Percentiles rank a stretch among this genome's conserved stretches.
Conservation (phyloP, 2,329 filamentous ascomycete species). For the Fusarium sp. region DNA sequence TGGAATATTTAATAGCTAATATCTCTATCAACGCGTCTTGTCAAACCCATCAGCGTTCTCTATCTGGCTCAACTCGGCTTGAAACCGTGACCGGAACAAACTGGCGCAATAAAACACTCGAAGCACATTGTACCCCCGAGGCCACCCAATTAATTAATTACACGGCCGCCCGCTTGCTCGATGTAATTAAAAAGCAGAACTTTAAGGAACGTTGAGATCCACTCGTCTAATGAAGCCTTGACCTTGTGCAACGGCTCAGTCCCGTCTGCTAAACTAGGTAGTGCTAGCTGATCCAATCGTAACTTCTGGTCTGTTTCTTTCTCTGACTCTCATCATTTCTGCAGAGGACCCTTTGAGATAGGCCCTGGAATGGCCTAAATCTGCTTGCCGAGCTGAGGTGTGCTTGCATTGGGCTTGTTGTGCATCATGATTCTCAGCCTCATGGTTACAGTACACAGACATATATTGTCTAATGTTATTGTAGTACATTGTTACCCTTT, state of each 20-base stretch:
- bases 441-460: conserved; percentile 24
- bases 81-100: conserved; percentile 14
- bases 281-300: conserved; percentile 39
- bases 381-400: conserved; percentile 25
- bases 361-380: conserved; percentile 25
- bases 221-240: conserved; percentile 44
- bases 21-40: too few relatives aligned
- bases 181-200: conserved; percentile 51
- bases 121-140: conserved; percentile 10
- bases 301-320: conserved; percentile 27
- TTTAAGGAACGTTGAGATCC: conserved; percentile 43
- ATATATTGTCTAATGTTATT: conserved; percentile 18
- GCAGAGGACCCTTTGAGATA: conserved; percentile 6
- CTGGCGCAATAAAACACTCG: conserved; percentile 13
- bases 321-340: conserved; percentile 40
- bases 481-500: conserved; percentile 20
- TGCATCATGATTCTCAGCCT: conserved; percentile 39
- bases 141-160: conserved; percentile 42
- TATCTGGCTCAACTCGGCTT: not conserved
- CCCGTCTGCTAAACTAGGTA: conserved; percentile 26
- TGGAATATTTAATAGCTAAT: not conserved
- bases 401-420: not conserved
- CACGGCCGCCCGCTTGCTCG: conserved; percentile 36
- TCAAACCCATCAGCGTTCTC: too few relatives aligned
- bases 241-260: conserved; percentile 42